phyloP scores from a whole-genome alignment of 768 basidiomycete species.

The Amanita rimosa region DNA sequence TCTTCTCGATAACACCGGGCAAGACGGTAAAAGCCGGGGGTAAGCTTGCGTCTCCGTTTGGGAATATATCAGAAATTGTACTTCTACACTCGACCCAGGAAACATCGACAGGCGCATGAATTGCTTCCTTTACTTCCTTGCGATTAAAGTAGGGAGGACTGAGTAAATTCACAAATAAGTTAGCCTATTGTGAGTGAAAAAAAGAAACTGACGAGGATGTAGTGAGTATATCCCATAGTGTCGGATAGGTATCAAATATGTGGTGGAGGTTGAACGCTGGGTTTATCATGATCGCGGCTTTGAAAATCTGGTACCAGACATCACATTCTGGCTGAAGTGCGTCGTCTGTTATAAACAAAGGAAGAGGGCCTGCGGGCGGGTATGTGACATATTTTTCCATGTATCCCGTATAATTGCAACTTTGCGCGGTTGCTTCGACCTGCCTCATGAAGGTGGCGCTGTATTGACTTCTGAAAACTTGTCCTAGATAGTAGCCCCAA shows the following conservation, averaged over 20 bases:
- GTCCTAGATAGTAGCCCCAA: not conserved
- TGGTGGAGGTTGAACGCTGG: slow-evolving; percentile 73
- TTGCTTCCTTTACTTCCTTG: slow-evolving; percentile 53
- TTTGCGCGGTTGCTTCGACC: slow-evolving; percentile 37
- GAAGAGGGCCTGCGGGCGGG: slow-evolving; percentile 54
- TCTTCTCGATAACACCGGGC: slow-evolving; percentile 71
- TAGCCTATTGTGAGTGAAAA: too few relatives aligned
- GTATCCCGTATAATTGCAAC: slow-evolving; percentile 57
- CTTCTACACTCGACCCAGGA: slow-evolving; percentile 46
- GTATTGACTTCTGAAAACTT: not conserved
- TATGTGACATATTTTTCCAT: slow-evolving; percentile 52
- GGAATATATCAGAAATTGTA: slow-evolving; percentile 48
- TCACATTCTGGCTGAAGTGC: slow-evolving; percentile 43
- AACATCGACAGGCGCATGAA: slow-evolving; percentile 56
- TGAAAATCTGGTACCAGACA: slow-evolving; percentile 55
- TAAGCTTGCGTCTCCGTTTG: slow-evolving; percentile 44
- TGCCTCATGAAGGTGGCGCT: slow-evolving; percentile 54
- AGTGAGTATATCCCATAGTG: slow-evolving; percentile 71
- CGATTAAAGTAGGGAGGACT: slow-evolving; percentile 63
- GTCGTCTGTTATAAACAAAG: slow-evolving; percentile 50
- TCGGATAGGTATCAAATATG: slow-evolving; percentile 66
- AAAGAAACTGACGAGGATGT: slow-evolving; percentile 51
- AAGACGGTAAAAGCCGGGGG: slow-evolving; percentile 57
- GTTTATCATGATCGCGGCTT: slow-evolving; percentile 54
- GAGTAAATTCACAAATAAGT: slow-evolving; percentile 38